Conservation (phyloP, 2,329 filamentous ascomycete genomes). For the Biscogniauxia sp. region DNA sequence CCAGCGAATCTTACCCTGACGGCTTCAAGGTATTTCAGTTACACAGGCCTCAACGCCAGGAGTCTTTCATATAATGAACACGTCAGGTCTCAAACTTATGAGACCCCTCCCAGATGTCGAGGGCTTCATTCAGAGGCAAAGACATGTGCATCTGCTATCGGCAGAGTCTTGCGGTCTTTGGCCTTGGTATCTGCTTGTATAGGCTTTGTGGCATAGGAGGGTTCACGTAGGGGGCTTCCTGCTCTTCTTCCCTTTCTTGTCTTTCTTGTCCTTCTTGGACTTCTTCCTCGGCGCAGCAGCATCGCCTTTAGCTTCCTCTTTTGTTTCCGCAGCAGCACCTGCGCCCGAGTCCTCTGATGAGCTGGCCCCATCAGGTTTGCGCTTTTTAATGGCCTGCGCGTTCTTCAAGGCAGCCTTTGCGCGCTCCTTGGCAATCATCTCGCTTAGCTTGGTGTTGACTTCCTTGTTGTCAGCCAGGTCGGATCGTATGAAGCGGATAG, state of each 20-base stretch:
- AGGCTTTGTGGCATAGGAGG: not conserved
- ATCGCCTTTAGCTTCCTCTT: conserved; percentile 42
- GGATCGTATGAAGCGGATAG: conserved; percentile 77
- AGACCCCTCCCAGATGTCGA: not conserved
- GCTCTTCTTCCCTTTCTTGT: conserved; percentile 21
- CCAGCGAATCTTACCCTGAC: too few relatives aligned
- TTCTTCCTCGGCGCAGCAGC: conserved; percentile 38
- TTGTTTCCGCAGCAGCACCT: conserved; percentile 17
- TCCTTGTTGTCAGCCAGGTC: conserved; percentile 61
- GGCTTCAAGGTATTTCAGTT: too few relatives aligned
- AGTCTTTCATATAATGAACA: too few relatives aligned
- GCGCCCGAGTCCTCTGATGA: conserved; percentile 20
- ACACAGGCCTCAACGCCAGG: too few relatives aligned
- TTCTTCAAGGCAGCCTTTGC: conserved; percentile 50
- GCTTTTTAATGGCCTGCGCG: conserved; percentile 35
- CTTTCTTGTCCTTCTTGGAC: conserved; percentile 37
- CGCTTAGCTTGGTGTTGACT: conserved; percentile 50
- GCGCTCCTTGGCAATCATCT: conserved; percentile 56
- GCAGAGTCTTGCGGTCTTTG: conserved; percentile 7
- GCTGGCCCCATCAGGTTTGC: conserved; percentile 26
- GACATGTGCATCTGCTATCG: not conserved
- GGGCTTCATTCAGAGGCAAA: not conserved
- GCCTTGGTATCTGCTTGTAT: not conserved
- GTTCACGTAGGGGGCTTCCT: not conserved
- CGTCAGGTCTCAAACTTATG: not conserved